Evolutionary conservation across 1,284 basidiomycete species (phyloP).

Genomic region (Pseudozyma hubeiensis): DNA sequence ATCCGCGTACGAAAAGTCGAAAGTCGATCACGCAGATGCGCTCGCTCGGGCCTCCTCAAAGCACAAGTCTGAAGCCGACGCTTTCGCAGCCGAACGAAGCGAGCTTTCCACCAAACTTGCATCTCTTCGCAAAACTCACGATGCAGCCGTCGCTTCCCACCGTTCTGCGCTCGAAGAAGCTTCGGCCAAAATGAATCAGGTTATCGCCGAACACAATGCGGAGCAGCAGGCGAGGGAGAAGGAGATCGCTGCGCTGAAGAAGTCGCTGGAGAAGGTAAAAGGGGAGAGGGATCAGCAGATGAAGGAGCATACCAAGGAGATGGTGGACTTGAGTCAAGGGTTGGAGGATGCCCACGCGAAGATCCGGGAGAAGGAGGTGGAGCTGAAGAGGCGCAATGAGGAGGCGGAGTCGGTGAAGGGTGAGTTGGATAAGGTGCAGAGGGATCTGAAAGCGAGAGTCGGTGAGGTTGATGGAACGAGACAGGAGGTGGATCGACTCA

Average conservation of each 20-base stretch:
- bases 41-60: conserved; percentile 8
- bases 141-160: conserved; percentile 10
- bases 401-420: conserved; percentile 10
- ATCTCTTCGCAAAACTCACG: conserved; percentile 19
- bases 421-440: conserved; percentile 1
- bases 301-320: conserved; percentile 32
- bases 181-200: conserved; percentile 7
- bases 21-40: conserved; percentile 12
- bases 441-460: conserved; percentile 16
- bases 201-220: conserved; percentile 6
- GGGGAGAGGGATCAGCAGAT: conserved; percentile 39
- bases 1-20: conserved; percentile 6
- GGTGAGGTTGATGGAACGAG: conserved; percentile 8
- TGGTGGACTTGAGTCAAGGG: conserved; percentile 35
- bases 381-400: conserved; percentile 10
- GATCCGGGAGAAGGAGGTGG: conserved; percentile 17
- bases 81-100: conserved; percentile 11
- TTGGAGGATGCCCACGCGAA: conserved; percentile 19
- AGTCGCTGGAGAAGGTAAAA: conserved; percentile 23
- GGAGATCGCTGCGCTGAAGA: conserved; percentile 22
- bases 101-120: conserved; percentile 19
- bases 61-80: conserved; percentile 13
- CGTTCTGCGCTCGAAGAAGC: conserved; percentile 13
- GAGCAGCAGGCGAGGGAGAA: conserved; percentile 12
- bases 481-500: conserved; percentile 11